A percentile compares a stretch with the other conserved stretches of the same genome.
These are phyloP conservation scores for Debaryomyces psychrophilus DNA, from an alignment of 1,139 yeast species.

Conservation along the genomic window DNA sequence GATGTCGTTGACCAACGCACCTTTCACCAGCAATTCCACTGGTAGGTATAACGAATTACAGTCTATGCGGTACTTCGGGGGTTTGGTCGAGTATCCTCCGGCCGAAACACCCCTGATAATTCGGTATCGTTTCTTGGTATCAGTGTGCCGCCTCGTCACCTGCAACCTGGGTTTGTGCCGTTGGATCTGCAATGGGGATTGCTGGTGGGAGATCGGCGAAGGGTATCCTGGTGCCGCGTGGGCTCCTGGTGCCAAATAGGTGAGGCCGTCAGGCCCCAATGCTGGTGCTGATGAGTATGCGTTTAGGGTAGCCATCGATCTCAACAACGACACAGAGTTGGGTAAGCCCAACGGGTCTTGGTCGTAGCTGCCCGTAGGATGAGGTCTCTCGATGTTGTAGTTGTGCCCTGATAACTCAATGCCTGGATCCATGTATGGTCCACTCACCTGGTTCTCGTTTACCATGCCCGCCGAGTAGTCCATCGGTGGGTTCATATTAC, in stretches of 20 bases:
- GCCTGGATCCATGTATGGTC: background rate
- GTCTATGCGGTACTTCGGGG: constrained; percentile 49
- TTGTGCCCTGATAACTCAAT: background rate
- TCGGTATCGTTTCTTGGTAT: constrained; percentile 33
- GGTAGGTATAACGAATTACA: constrained; percentile 43
- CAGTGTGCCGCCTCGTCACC: background rate
- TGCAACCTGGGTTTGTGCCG: background rate
- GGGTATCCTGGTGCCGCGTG: background rate
- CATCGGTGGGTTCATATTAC: background rate
- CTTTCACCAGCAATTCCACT: constrained; percentile 46
- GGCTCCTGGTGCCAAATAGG: background rate
- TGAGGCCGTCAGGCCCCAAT: background rate
- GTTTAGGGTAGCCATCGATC: background rate
- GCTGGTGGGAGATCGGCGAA: constrained; percentile 3
- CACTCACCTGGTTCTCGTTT: background rate
- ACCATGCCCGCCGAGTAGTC: background rate
- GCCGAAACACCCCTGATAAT: constrained; percentile 61
- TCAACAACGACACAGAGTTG: background rate
- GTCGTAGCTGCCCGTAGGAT: background rate
- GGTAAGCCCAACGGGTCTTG: background rate
- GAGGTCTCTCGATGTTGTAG: background rate
- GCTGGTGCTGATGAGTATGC: background rate
- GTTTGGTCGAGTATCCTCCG: constrained; percentile 59
- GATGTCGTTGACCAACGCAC: constrained; percentile 49
- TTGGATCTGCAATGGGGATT: constrained; percentile 4